Base-by-base conservation (phyloP, 225 moss, liverwort and hornwort genomes). In the Rhytidiadelphus loreus region DNA sequence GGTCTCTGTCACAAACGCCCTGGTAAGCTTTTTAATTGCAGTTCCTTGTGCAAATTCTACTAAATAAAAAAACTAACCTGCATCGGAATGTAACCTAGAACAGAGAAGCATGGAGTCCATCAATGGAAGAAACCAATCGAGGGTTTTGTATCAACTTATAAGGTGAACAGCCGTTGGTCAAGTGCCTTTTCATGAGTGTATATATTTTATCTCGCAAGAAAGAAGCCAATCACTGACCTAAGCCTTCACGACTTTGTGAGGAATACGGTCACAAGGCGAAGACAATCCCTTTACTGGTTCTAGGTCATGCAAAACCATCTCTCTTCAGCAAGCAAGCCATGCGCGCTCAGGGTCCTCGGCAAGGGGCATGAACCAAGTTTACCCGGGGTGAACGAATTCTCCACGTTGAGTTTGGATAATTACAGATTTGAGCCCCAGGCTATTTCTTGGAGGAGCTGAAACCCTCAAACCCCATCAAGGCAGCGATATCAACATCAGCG, bases 381-480 rank as follows among this genome's bases (percentile, higher is more conserved):
- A 81, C 46, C 61, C 30, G 71, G 22, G 11, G 57, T 52, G 57
- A 86, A 55, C 58, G 77, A 56, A 82, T 64, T 55, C 85, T 85
- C 43, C 81, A 17, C 82, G 55, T 39, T 37, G 75, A 52, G 20
- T 84, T 73, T 41, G 9, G 37, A 68, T 53, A 72, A 77, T 81
- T 84, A 56, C 76, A 78, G 77, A 43, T 53, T 78, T 52, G n/a
- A 85, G 66, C 29, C 74, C 13, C 37, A 59, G 16, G 39, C 84
- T 88, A 92, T 58, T 92, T 92, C 87, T 97, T 96, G 30, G 97
- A 95, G 53, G 98, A 90, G 84, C 95, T 95, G 91, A 97, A 96
- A 86, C 98, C 97, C 80, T 96, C 95, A 85, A 97, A 98, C 57
- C 97, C 98, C 97, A 98, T 98, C 88, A 93, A 94, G 26, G 96